These are phyloP conservation scores for Quercus mongolica DNA, from an alignment of 306 rosid genomes.

Conservation along the genomic window DNA sequence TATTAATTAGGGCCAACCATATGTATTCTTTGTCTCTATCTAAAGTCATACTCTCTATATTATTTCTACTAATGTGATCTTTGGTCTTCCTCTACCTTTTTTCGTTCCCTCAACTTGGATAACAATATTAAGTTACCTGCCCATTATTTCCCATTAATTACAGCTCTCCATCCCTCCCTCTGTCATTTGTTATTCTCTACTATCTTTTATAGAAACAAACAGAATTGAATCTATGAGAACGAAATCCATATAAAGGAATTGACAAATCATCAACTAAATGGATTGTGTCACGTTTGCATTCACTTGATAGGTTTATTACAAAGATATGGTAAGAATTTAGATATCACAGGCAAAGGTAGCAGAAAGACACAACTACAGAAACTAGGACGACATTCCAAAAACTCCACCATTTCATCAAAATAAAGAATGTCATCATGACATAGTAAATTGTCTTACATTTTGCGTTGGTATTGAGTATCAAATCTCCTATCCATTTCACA, in stretches of 20 bases:
- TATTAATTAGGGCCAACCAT: too few relatives aligned
- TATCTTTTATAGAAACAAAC: too few relatives aligned
- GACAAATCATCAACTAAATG: not conserved
- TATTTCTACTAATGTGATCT: too few relatives aligned
- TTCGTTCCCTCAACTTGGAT: too few relatives aligned
- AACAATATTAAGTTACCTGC: too few relatives aligned
- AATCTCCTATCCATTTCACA: slow-evolving; percentile 66
- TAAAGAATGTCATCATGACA: not conserved
- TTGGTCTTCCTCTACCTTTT: too few relatives aligned
- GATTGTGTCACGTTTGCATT: not conserved
- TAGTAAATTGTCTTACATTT: slow-evolving; percentile 50
- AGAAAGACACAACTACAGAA: not conserved
- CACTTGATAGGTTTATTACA: not conserved
- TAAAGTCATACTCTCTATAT: too few relatives aligned
- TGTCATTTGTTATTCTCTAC: not conserved
- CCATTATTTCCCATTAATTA: too few relatives aligned
- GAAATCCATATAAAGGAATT: not conserved
- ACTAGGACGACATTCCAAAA: not conserved
- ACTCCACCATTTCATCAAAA: not conserved
- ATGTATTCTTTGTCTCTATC: too few relatives aligned
- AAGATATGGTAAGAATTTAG: not conserved
- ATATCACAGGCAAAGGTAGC: not conserved
- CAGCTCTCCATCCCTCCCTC: too few relatives aligned
- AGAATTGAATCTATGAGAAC: not conserved
- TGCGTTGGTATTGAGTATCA: slow-evolving; percentile 75